A percentile compares a stretch with the other conserved stretches of the same genome.
These are phyloP conservation scores for Saprolegnia parasitica DNA, from an alignment of 352 stramenopile species.

Conservation along the genomic window DNA sequence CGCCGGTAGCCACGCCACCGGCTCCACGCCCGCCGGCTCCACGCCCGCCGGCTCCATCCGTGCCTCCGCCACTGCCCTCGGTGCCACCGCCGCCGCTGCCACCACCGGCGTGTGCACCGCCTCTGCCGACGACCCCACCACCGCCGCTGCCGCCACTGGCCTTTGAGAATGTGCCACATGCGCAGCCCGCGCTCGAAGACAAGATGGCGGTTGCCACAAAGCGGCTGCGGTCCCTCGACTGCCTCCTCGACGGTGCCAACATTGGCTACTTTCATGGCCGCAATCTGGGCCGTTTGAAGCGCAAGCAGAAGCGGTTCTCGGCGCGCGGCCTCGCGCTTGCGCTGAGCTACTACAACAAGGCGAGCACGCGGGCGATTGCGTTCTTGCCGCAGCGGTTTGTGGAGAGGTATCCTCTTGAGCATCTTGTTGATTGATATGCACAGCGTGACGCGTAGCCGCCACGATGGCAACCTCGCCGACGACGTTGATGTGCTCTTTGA, in stretches of 20 bases:
- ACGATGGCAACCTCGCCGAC: conserved; percentile 26
- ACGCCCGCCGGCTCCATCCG: neutral
- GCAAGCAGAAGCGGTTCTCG: conserved; percentile 15
- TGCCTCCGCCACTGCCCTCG: neutral
- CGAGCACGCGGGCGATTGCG: conserved; percentile 4
- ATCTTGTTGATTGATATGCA: too few species aligned
- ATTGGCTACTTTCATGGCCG: conserved; percentile 29
- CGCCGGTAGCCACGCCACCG: neutral
- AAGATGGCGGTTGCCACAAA: conserved; percentile 9
- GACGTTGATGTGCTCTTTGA: conserved; percentile 19
- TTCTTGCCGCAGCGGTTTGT: conserved; percentile 29
- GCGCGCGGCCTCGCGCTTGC: conserved; percentile 12
- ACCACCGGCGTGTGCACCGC: neutral
- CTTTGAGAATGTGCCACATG: neutral
- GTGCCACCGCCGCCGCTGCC: neutral
- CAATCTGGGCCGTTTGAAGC: conserved; percentile 14
- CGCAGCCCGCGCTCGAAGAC: conserved; percentile 1
- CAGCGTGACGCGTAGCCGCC: conserved; percentile 24
- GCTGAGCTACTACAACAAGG: conserved; percentile 19
- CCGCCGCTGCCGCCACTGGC: neutral
- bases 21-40: neutral
- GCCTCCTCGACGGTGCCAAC: conserved; percentile 25
- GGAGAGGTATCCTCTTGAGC: conserved; percentile 21
- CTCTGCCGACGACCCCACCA: neutral
- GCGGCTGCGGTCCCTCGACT: conserved; percentile 7